phyloP scores from a whole-genome alignment of 805 yeast genomes.

The Wickerhamiella sorbophila region DNA sequence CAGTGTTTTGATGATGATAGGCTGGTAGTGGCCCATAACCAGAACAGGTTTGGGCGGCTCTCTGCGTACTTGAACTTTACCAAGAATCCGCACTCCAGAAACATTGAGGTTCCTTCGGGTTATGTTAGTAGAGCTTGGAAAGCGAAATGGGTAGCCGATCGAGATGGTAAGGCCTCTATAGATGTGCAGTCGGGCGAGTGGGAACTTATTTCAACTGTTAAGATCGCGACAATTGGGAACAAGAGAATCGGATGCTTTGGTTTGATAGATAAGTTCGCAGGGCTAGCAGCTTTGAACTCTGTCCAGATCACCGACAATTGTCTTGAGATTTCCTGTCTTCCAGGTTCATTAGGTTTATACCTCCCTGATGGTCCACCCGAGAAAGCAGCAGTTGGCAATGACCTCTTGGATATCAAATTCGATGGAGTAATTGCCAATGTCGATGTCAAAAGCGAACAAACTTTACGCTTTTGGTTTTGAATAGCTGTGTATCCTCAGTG shows the following conservation, averaged over 20 bases:
- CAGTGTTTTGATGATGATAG: slow-evolving; percentile 6
- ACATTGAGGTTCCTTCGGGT: not conserved
- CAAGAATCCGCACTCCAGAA: not conserved
- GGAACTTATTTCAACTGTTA: slow-evolving; percentile 9
- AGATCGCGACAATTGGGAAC: slow-evolving; percentile 2
- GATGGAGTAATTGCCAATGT: not conserved
- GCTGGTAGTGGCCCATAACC: slow-evolving; percentile 8
- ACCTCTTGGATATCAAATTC: not conserved
- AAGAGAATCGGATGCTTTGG: slow-evolving; percentile 9
- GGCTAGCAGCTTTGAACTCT: slow-evolving; percentile 7
- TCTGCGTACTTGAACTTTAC: slow-evolving; percentile 10
- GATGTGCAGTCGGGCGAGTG: slow-evolving; percentile 10
- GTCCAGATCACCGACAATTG: not conserved
- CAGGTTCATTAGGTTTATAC: not conserved
- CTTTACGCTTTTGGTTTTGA: not conserved
- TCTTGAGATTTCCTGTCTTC: not conserved
- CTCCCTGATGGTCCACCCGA: not conserved
- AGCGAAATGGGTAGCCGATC: slow-evolving; percentile 1
- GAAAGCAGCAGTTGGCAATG: not conserved
- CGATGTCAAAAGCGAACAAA: not conserved
- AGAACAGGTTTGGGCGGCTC: not conserved
- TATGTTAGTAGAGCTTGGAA: slow-evolving; percentile 1
- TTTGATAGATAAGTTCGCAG: slow-evolving; percentile 10
- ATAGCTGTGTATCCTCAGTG: too few species aligned
- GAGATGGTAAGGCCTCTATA: not conserved